Conservation (phyloP, 1,284 basidiomycete species). For the Leccinum solheimii region DNA sequence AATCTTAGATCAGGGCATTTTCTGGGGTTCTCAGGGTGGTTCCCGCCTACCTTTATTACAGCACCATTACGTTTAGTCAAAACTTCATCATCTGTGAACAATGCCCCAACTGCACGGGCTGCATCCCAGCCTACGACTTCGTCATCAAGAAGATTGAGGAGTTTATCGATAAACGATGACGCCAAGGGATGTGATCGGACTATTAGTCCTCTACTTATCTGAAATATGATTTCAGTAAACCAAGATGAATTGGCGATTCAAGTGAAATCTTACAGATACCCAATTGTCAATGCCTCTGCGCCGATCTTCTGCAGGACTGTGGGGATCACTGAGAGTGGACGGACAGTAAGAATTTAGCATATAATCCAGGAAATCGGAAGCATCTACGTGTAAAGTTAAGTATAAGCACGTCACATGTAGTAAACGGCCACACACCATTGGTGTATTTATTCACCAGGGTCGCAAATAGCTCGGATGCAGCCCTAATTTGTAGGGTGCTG, state of each 20-base stretch:
- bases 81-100: conserved; percentile 60
- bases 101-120: conserved; percentile 69
- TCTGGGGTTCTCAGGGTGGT: not conserved
- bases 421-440: conserved; percentile 45
- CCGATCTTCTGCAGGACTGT: conserved; percentile 41
- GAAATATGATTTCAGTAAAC: conserved; percentile 12
- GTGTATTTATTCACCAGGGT: conserved; percentile 77
- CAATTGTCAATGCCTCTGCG: conserved; percentile 60
- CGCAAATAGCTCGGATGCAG: conserved; percentile 62
- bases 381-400: conserved; percentile 37
- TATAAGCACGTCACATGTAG: not conserved
- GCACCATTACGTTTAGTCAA: conserved; percentile 78
- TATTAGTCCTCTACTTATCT: conserved; percentile 81
- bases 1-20: conserved; percentile 2
- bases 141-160: conserved; percentile 73
- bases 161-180: conserved; percentile 55
- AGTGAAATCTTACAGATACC: conserved; percentile 58
- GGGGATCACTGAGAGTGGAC: conserved; percentile 41
- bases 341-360: conserved; percentile 50
- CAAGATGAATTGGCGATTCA: conserved; percentile 2
- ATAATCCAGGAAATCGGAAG: conserved; percentile 46
- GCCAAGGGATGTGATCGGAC: conserved; percentile 68
- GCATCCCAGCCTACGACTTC: conserved; percentile 62
- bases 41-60: conserved; percentile 62
- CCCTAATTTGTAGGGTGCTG: conserved; percentile 57